Conservation (phyloP, 73 alveolate genomes). For the Paraurostyla sp. region DNA sequence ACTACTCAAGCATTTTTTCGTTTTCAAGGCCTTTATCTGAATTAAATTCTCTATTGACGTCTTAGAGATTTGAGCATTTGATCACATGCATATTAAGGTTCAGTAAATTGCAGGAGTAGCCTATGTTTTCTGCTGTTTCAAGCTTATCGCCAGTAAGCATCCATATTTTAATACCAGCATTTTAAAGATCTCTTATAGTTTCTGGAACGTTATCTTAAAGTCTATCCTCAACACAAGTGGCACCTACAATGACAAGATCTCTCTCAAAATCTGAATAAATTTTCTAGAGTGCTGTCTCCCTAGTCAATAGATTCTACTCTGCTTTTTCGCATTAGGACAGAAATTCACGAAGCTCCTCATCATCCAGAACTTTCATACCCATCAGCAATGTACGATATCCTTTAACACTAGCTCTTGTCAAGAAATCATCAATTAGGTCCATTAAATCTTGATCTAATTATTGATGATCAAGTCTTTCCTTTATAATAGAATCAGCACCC, state of each 20-base stretch:
- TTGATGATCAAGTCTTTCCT: constrained; percentile 46
- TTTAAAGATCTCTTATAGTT: constrained; percentile 91
- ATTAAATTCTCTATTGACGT: constrained; percentile 26
- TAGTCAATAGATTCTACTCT: constrained; percentile 79
- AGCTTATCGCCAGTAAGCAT: constrained; percentile 99
- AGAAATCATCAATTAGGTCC: constrained; percentile 52
- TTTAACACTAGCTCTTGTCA: constrained; percentile 42
- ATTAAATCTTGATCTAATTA: background rate
- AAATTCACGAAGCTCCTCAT: constrained; percentile 87
- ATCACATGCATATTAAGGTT: constrained; percentile 74
- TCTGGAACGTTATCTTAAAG: constrained; percentile 97
- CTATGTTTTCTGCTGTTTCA: constrained; percentile 98
- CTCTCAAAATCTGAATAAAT: constrained; percentile 88
- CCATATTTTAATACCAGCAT: constrained; percentile 97
- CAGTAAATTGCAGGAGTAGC: constrained; percentile 89
- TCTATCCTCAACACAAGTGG: constrained; percentile 98
- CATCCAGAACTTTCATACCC: constrained; percentile 92
- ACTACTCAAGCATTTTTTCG: constrained; percentile 27
- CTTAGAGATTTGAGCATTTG: constrained; percentile 50
- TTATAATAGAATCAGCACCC: constrained; percentile 78
- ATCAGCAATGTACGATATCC: constrained; percentile 94
- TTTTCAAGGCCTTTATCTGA: constrained; percentile 18
- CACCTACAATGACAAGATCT: constrained; percentile 93
- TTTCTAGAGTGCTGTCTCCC: constrained; percentile 77
- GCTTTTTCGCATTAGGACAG: constrained; percentile 73